Conservation (phyloP, 2,329 filamentous ascomycete genomes). For the Diplocarpon mali region DNA sequence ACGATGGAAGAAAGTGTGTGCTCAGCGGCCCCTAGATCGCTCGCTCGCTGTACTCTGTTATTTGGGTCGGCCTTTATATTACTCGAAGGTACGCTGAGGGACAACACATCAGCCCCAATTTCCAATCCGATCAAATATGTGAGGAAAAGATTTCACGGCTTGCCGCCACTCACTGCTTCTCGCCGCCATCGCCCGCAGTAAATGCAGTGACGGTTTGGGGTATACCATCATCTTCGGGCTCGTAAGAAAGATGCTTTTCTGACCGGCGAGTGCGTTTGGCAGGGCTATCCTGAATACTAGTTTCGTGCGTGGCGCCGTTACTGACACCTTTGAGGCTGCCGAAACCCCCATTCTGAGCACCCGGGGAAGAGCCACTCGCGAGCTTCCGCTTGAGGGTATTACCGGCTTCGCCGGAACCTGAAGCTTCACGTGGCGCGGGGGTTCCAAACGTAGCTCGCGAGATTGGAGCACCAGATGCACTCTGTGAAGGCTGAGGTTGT, state of each 20-base stretch:
- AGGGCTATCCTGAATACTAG: neutral
- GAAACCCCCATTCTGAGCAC: too few species aligned
- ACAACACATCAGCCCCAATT: neutral
- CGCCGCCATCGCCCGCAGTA: neutral
- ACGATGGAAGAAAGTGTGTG: neutral
- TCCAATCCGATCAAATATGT: neutral
- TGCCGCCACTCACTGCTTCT: conserved; percentile 1
- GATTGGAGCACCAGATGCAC: neutral
- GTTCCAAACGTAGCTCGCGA: neutral
- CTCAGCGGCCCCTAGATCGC: neutral
- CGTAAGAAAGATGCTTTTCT: conserved; percentile 1
- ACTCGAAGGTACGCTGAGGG: neutral
- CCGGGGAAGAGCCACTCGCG: neutral
- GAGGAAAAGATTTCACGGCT: neutral
- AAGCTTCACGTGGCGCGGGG: neutral
- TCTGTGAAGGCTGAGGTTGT: neutral
- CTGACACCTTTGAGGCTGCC: neutral
- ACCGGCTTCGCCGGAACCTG: neutral
- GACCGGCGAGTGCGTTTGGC: neutral
- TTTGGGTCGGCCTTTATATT: neutral
- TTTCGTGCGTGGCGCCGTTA: neutral
- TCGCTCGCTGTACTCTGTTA: neutral
- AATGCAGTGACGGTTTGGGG: neutral
- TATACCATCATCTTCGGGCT: conserved; percentile 1
- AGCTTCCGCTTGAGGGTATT: neutral